phyloP scores from a whole-genome alignment of 352 stramenopile species.

The Lagenidium giganteum region DNA sequence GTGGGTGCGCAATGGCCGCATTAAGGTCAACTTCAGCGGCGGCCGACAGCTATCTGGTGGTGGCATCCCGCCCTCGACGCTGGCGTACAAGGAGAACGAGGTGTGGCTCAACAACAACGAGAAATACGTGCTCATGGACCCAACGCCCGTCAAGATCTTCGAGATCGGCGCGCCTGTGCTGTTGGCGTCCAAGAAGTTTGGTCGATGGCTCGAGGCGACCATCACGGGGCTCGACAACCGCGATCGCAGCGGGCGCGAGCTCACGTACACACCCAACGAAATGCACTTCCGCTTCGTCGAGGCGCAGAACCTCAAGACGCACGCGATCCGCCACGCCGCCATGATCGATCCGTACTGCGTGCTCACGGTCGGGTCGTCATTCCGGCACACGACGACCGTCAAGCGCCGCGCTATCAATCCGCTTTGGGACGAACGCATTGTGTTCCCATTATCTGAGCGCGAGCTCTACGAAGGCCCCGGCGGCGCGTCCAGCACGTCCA shows the following conservation, averaged over 20 bases:
- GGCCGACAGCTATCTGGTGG: constrained; percentile 28
- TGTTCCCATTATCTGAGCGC: constrained; percentile 19
- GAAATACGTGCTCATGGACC: constrained; percentile 36
- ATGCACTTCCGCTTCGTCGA: constrained; percentile 51
- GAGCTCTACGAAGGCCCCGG: constrained; percentile 11
- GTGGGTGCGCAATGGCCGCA: constrained; percentile 47
- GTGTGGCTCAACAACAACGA: constrained; percentile 43
- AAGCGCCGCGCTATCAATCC: constrained; percentile 30
- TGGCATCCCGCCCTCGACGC: not conserved
- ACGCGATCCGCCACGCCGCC: constrained; percentile 20
- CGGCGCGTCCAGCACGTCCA: not conserved
- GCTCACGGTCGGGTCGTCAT: constrained; percentile 21
- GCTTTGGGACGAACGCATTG: constrained; percentile 30
- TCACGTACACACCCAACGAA: constrained; percentile 32
- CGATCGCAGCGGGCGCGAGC: constrained; percentile 34
- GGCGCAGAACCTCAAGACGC: constrained; percentile 37
- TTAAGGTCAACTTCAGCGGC: constrained; percentile 54
- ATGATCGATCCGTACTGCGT: constrained; percentile 53
- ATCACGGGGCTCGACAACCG: constrained; percentile 31
- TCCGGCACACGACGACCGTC: constrained; percentile 37
- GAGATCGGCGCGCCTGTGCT: constrained; percentile 41
- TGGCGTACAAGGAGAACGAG: constrained; percentile 17
- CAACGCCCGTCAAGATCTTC: constrained; percentile 44
- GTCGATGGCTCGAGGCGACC: constrained; percentile 37
- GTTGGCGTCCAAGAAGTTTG: constrained; percentile 43